Conservation (phyloP, 2,329 filamentous ascomycete species). For the Fusarium armeniacum region DNA sequence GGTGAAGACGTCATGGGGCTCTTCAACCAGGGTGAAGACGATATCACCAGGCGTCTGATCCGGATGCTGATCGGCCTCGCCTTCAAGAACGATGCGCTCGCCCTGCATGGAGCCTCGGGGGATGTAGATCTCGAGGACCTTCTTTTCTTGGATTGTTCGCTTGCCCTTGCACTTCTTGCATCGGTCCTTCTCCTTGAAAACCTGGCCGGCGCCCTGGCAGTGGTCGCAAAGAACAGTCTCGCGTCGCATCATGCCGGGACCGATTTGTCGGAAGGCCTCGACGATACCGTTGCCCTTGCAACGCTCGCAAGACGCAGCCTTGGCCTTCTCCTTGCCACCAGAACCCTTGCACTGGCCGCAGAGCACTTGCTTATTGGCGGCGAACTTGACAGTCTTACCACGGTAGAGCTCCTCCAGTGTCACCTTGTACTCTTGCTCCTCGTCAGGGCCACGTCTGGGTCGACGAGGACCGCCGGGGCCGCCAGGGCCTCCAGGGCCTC, state of each 20-base stretch:
- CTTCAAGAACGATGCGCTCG: conserved; percentile 89
- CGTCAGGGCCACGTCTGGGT: conserved; percentile 81
- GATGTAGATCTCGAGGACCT: conserved; percentile 96
- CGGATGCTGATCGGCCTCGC: conserved; percentile 93
- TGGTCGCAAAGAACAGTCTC: conserved; percentile 84
- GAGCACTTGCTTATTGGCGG: conserved; percentile 92
- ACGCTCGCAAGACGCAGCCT: conserved; percentile 83
- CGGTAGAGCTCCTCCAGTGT: conserved; percentile 96
- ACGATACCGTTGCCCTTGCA: conserved; percentile 86
- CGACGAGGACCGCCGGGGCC: conserved; percentile 69
- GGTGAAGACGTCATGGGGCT: conserved; percentile 84
- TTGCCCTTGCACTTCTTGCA: conserved; percentile 99
- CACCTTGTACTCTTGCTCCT: conserved; percentile 92
- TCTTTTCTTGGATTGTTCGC: conserved; percentile 87
- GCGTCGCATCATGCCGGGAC: conserved; percentile 87
- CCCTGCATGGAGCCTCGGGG: conserved; percentile 88
- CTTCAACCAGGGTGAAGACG: conserved; percentile 87
- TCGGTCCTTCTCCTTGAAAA: conserved; percentile 95
- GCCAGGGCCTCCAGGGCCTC: conserved; percentile 60
- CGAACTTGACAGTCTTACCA: conserved; percentile 97
- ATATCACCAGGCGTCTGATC: conserved; percentile 93
- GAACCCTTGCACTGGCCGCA: conserved; percentile 89
- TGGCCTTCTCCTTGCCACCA: conserved; percentile 93
- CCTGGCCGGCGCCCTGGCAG: conserved; percentile 86
- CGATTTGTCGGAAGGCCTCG: conserved; percentile 84